phyloP scores from a whole-genome alignment of 75 land plant genomes.

The Cryptomeria japonica region DNA sequence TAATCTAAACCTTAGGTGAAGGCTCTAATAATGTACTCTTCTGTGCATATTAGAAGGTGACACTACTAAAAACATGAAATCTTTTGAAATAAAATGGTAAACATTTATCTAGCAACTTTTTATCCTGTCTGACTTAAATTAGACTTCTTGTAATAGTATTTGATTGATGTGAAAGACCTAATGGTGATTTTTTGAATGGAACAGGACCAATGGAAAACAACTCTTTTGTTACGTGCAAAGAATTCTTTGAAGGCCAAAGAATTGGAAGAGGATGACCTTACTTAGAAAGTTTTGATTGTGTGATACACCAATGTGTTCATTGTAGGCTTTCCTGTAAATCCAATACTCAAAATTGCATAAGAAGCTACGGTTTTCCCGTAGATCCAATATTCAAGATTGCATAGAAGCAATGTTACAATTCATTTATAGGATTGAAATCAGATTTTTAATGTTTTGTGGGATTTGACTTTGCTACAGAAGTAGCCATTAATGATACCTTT shows the following conservation, averaged over 20 bases:
- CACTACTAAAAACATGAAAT: not conserved
- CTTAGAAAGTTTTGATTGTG: not conserved
- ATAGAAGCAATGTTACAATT: no score
- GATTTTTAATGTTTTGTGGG: no score
- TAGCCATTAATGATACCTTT: no score
- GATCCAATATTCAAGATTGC: no score
- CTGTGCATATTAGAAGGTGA: not conserved
- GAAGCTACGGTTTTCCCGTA: not conserved
- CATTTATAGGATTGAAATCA: not conserved
- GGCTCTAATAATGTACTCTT: not conserved
- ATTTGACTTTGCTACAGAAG: no score
- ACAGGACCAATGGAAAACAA: conserved; percentile 46
- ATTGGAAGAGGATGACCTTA: conserved; percentile 17
- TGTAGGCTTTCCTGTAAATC: no score
- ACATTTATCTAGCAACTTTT: not conserved
- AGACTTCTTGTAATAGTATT: not conserved
- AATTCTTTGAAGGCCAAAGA: conserved; percentile 31
- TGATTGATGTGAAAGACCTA: not conserved
- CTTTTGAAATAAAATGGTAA: not conserved
- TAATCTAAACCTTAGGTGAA: not conserved
- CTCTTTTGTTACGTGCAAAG: conserved; percentile 36
- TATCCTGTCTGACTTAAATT: not conserved
- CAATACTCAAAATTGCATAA: not conserved
- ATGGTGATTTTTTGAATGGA: not conserved
- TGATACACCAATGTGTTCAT: no score